Percentiles rank a stretch among this genome's conserved stretches.
Conservation (phyloP, 2,329 filamentous ascomycete species). For the Cadophora gregata region DNA sequence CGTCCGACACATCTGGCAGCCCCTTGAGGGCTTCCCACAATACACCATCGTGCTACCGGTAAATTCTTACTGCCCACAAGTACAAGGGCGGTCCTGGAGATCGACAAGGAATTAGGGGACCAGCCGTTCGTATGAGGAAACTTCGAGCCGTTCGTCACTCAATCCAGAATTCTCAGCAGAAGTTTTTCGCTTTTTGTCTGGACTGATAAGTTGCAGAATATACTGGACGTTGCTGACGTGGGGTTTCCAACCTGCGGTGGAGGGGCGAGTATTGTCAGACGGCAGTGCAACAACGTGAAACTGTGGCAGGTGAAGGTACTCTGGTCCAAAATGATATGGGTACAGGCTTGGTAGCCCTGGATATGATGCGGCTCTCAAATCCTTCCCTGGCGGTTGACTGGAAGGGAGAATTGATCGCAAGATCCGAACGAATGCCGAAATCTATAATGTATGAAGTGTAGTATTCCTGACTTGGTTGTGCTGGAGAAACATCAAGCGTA, state of each 20-base stretch:
- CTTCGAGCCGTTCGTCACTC: neutral
- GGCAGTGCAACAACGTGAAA: conserved; percentile 32
- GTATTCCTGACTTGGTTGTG: conserved; percentile 7
- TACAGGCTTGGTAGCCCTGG: neutral
- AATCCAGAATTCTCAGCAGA: neutral
- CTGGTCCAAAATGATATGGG: neutral
- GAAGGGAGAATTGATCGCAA: conserved; percentile 15
- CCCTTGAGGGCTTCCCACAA: conserved; percentile 68
- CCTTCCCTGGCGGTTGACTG: conserved; percentile 13
- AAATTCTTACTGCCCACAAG: neutral
- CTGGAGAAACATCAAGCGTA: conserved; percentile 25
- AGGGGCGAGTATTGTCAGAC: conserved; percentile 18
- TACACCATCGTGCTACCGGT: conserved; percentile 60
- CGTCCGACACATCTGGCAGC: conserved; percentile 77
- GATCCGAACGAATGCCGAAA: neutral
- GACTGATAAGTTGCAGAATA: conserved; percentile 1
- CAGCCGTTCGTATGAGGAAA: neutral
- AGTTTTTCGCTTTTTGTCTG: neutral
- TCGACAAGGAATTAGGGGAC: conserved; percentile 5
- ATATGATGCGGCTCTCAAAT: conserved; percentile 6
- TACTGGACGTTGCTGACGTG: conserved; percentile 23
- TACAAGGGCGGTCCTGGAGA: conserved; percentile 9
- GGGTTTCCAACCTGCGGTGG: conserved; percentile 13
- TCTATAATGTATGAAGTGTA: neutral
- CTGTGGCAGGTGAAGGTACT: conserved; percentile 30